A percentile compares a stretch with the other conserved stretches of the same genome.
phyloP scores from a whole-genome alignment of 352 stramenopile species.

The Globisporangium takayamanum region DNA sequence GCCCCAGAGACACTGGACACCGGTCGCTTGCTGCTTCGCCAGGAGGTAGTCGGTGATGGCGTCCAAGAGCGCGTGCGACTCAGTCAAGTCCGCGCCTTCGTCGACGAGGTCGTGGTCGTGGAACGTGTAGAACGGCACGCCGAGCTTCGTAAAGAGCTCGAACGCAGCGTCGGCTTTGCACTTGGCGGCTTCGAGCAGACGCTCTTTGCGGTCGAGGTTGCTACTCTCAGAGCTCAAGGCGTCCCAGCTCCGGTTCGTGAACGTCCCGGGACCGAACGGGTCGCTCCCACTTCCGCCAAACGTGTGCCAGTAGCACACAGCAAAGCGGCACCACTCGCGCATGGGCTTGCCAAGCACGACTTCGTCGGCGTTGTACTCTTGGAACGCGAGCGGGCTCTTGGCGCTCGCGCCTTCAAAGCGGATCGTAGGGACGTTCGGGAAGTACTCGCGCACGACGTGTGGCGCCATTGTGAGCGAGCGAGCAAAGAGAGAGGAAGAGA shows the following conservation, averaged over 20 bases:
- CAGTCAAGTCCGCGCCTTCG: constrained; percentile 48
- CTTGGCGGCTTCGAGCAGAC: constrained; percentile 63
- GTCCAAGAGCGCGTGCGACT: constrained; percentile 29
- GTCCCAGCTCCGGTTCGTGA: constrained; percentile 41
- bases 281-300: constrained; percentile 28
- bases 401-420: constrained; percentile 42
- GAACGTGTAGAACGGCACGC: constrained; percentile 82
- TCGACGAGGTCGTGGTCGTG: constrained; percentile 78
- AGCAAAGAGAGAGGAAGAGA: background rate
- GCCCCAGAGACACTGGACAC: constrained; percentile 74
- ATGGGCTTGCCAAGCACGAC: constrained; percentile 75
- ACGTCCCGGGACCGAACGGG: constrained; percentile 30
- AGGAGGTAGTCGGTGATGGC: constrained; percentile 39
- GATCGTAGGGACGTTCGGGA: constrained; percentile 54
- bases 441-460: constrained; percentile 33
- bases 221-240: constrained; percentile 5
- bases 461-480: constrained; percentile 4
- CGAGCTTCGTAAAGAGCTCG: constrained; percentile 84
- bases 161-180: constrained; percentile 77
- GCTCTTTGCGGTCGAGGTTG: constrained; percentile 32
- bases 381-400: constrained; percentile 53
- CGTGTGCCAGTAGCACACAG: constrained; percentile 61
- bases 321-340: constrained; percentile 58
- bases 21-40: constrained; percentile 61
- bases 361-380: constrained; percentile 75